A percentile compares a stretch with the other conserved stretches of the same genome.
These are phyloP conservation scores for Leptographium procerum DNA, from an alignment of 2,329 filamentous ascomycete genomes.

Conservation along the genomic window DNA sequence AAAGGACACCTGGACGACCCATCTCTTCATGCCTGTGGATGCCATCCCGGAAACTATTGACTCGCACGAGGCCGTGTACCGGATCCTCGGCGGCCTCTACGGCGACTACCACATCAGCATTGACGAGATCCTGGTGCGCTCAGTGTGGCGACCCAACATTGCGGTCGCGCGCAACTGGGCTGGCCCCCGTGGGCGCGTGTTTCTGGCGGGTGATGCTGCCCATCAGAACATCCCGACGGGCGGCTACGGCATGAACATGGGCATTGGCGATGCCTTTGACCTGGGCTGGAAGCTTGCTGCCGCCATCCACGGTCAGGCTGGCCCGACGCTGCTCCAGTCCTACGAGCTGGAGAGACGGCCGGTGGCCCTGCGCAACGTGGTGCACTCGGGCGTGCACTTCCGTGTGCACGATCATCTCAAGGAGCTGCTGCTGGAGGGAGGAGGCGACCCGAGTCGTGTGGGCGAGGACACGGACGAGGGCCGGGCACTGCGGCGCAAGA, in stretches of 20 bases:
- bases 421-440: conserved; percentile 8
- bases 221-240: conserved; percentile 44
- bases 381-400: conserved; percentile 5
- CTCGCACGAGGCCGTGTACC: conserved; percentile 5
- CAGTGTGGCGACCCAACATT: conserved; percentile 14
- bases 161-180: conserved; percentile 9
- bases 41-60: background rate
- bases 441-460: background rate
- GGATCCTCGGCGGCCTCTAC: conserved; percentile 4
- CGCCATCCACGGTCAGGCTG: conserved; percentile 22
- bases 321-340: conserved; percentile 29
- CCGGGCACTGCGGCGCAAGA: background rate
- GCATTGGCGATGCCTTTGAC: conserved; percentile 41
- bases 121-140: conserved; percentile 15
- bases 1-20: conserved; percentile 5
- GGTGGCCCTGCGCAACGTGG: conserved; percentile 14
- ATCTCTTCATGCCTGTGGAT: conserved; percentile 4
- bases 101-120: conserved; percentile 10
- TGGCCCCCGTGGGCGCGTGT: conserved; percentile 26
- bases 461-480: conserved; percentile 1
- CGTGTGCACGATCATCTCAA: conserved; percentile 11
- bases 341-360: conserved; percentile 34
- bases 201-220: conserved; percentile 45
- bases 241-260: conserved; percentile 46
- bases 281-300: conserved; percentile 42